These are phyloP conservation scores for Papiliotrema fonsecae DNA, from an alignment of 1,284 basidiomycete species.

Conservation along the genomic window DNA sequence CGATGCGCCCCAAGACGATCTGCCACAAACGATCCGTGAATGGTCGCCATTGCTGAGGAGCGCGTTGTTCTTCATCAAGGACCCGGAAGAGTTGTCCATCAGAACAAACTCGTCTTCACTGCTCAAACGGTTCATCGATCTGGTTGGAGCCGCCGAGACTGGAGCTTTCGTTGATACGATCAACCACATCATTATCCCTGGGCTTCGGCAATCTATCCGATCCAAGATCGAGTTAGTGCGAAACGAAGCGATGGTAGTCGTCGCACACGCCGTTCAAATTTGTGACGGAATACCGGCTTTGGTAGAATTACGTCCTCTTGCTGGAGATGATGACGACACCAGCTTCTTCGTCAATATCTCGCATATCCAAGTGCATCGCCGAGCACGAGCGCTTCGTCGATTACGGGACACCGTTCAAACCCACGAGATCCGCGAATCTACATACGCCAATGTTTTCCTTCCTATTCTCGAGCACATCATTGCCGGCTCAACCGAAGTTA, in stretches of 20 bases:
- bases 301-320: conserved; percentile 71
- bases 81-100: conserved; percentile 82
- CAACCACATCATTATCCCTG: conserved; percentile 66
- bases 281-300: conserved; percentile 61
- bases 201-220: conserved; percentile 72
- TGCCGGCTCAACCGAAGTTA: conserved; percentile 57
- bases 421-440: conserved; percentile 64
- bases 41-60: conserved; percentile 87
- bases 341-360: conserved; percentile 96
- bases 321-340: conserved; percentile 90
- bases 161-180: conserved; percentile 53
- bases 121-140: conserved; percentile 72
- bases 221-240: conserved; percentile 85
- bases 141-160: conserved; percentile 55
- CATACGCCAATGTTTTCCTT: conserved; percentile 76
- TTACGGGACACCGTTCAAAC: conserved; percentile 76
- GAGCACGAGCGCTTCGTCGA: conserved; percentile 79
- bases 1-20: conserved; percentile 48
- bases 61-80: conserved; percentile 80
- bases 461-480: conserved; percentile 84
- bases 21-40: conserved; percentile 19
- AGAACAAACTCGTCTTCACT: conserved; percentile 74
- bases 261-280: conserved; percentile 68
- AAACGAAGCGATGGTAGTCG: conserved; percentile 73
- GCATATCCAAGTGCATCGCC: conserved; percentile 89